Base-by-base conservation (phyloP, 306 rosid species). In the Gastrolobium villosum region DNA sequence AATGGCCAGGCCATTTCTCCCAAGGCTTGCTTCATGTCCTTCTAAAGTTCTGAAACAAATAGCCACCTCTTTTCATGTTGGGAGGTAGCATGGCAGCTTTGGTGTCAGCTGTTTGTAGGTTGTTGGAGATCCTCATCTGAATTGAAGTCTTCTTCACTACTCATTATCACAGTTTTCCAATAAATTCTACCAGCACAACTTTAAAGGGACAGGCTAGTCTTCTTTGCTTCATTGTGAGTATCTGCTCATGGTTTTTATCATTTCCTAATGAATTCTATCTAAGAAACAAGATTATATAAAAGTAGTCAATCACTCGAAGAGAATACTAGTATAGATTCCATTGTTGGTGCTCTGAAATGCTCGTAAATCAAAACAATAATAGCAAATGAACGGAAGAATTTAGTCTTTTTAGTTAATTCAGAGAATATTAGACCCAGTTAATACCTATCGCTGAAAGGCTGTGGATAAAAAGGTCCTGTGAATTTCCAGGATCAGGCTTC, bases 401-500 rank as follows among this genome's bases (percentile, higher is more conserved):
- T 37, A 32, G 43, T 41, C 67, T 73, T 44, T 83, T 69, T 50
- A 56, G 71, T 6, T 45, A 45, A 79, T 36, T 83, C 43, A 45
- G 46, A 70, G 31, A 76, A 71, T 40, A 66, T 62, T 72, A 66
- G 46, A 76, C 39, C 11, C 7, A 46, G 30, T 66, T 65, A 83
- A 70, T 85, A 94, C 99, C 97, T 90, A 94, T 69, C 76, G 99
- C 97, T 43, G 99, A 89, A 50, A 94, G 86, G 87, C 99, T 94
- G 75, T 65, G 81, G 64, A 94, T 92, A 76, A 87, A 92, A 83
- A 94, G 97, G 84, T 92, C 99, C 87, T 92, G 99, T 0, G 99
- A 92, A 82, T 94, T 94, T 85, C 97, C 99, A 81, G 99, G 99
- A 84, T 94, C 99, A 75, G 99, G 99, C 93, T 94, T 90, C 83